A percentile compares a stretch with the other conserved stretches of the same genome.
Conservation (phyloP, 1,284 basidiomycete genomes). For the Irpex sp. region DNA sequence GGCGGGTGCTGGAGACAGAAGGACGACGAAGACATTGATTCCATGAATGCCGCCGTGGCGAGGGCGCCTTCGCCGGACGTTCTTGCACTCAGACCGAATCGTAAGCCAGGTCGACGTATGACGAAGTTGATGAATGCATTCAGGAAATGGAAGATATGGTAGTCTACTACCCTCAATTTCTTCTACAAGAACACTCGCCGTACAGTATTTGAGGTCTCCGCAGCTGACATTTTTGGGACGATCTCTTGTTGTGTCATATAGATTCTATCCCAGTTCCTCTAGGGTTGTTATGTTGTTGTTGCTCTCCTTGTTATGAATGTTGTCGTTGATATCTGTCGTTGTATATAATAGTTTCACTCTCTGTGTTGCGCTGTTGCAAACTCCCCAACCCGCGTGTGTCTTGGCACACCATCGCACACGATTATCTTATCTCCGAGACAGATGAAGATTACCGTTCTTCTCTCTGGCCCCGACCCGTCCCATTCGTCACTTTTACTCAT, state of each 20-base stretch:
- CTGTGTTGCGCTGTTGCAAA: neutral
- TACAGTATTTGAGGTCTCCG: too few relatives aligned
- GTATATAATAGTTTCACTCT: neutral
- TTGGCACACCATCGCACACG: too few relatives aligned
- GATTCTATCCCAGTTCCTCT: too few relatives aligned
- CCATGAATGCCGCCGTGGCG: neutral
- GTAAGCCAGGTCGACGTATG: neutral
- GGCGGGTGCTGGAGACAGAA: constrained; percentile 21
- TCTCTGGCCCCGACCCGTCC: too few relatives aligned
- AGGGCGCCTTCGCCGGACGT: neutral
- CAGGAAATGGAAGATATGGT: constrained; percentile 5
- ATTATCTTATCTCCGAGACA: neutral
- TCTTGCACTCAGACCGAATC: neutral
- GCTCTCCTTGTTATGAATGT: too few relatives aligned
- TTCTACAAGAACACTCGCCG: too few relatives aligned
- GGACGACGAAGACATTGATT: constrained; percentile 4
- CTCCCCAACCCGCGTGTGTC: neutral
- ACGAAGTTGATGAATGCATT: constrained; percentile 1
- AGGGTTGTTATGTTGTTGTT: too few relatives aligned
- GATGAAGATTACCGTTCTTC: neutral
- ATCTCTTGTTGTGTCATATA: too few relatives aligned
- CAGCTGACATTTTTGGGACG: too few relatives aligned
- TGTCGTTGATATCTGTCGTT: neutral
- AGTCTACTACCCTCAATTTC: neutral
- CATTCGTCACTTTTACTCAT: too few relatives aligned